Evolutionary conservation across 768 basidiomycete species (phyloP), one percentile per base, ranked within the genome.

Genomic region (Lyophyllum shimeji): DNA sequence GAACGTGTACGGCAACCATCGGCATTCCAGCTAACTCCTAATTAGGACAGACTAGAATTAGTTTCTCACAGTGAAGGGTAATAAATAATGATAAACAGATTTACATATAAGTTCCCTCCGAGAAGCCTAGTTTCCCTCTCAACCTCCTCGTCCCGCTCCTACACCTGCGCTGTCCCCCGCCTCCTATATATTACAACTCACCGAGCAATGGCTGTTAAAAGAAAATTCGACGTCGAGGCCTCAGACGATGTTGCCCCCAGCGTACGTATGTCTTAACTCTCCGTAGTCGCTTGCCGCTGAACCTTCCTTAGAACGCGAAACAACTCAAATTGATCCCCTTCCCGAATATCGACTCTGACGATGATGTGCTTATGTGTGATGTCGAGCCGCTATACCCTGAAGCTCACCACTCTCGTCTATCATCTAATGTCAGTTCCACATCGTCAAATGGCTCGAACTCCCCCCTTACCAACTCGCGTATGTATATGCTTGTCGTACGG

Each of bases 301-400:
- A 60, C 50, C 9, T 25, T 43, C 31, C 51, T 29, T 61, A 86
- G 83, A 77, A 76, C 58, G 73, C 76, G 29, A 90, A 93, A 69
- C 87, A 90, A 67, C 59, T 88, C 21, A 90, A 87, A 75, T 77
- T 89, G 51, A 75, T 90, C 54, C 86, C 88, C 44, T 91, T 90
- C 69, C 90, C 88, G 53, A 81, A 86, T 64, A 77, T 76, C 56
- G 79, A 82, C 57, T 67, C 72, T 58, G 86, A 90, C 69, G 70
- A 74, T 64, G 89, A 92, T 67, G 79, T 85, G 59, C 74, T 79
- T 61, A 93, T 93, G 90, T 83, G 80, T 64, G 86, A 87, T 60
- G 78, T 79, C 67, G 83, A 87, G 60, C 81, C 81, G 43, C 66
- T 82, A 61, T 78, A 69, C 63, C 77, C 78, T 61, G 73, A 76